Evolutionary conservation across 176 grass and related monocot species (phyloP).

Genomic region (Oryza longistaminata): DNA sequence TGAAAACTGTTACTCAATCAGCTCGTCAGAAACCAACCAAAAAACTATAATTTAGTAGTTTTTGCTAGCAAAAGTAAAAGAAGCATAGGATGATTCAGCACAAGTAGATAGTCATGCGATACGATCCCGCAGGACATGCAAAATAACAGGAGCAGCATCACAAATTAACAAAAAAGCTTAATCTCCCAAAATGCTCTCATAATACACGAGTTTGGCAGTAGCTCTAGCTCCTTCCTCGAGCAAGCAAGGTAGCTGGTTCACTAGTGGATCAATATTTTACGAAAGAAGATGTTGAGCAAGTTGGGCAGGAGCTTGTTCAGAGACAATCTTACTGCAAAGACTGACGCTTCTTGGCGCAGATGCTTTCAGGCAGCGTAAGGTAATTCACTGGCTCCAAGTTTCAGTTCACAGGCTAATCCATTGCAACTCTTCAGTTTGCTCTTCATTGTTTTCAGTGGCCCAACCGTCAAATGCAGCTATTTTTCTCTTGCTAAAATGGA

Average conservation of each 20-base stretch:
- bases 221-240: neutral
- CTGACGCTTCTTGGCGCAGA: slow-evolving; percentile 3
- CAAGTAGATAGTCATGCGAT: neutral
- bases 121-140: neutral
- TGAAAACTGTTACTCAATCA: neutral
- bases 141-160: neutral
- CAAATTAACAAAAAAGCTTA: neutral
- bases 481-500: slow-evolving; percentile 31
- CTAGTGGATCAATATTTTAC: neutral
- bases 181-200: neutral
- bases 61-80: neutral
- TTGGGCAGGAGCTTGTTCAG: slow-evolving; percentile 21
- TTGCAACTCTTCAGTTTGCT: slow-evolving; percentile 1
- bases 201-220: slow-evolving; percentile 31
- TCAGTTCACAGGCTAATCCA: slow-evolving; percentile 1
- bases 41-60: neutral
- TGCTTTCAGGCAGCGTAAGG: slow-evolving; percentile 18
- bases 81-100: neutral
- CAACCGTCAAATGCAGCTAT: slow-evolving; percentile 19
- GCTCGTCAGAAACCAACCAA: neutral
- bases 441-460: neutral
- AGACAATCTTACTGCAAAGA: slow-evolving; percentile 24
- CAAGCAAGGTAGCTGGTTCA: slow-evolving; percentile 8
- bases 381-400: slow-evolving; percentile 18
- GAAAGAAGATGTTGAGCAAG: neutral